Base-by-base conservation (phyloP, 2,329 filamentous ascomycete genomes). In the Epichloe sp. region DNA sequence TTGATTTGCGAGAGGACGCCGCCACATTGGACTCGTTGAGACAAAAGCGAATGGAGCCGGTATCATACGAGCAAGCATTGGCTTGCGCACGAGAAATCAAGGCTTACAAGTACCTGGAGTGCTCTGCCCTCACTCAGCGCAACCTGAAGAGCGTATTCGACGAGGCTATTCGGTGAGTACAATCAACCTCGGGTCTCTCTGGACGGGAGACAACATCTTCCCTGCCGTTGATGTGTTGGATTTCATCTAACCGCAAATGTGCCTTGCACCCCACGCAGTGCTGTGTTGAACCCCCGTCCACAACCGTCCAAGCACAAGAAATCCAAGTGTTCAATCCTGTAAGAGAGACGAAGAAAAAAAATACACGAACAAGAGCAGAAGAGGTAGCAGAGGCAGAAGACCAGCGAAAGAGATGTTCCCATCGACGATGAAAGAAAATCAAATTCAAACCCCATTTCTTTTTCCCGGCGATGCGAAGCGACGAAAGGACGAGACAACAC, bases 121-220 rank as follows among this genome's bases (percentile, higher is more conserved):
- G 93, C 73, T 97, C 93, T 49, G 93, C 93, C 46, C 75, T 98
- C 59, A 98, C 93, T 38, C 93, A 97, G 75, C 79, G 91, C 64
- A 96, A 96, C 69, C 71, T 98, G 61, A 98, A 98, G 83, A 95
- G 88, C 63, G 93, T 98, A 47, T 98, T 98, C 65, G 93, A 98
- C 65, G 91, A 96, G 72, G 93, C 93, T 36, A 98, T 98, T 65
- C 85, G 93, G 93, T 97, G 73, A 61, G 84, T 71, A 23, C 12
- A n/a, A 5, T 34, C 6, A 41, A n/a, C 35, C 21, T 15, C 42
- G 10, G 38, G 47, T 52, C 15, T 14, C 7, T 14, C 7, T 14
- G 26, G 41, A 14, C 11, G 26, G 17, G 35, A 37, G 41, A 14
- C 10, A 12, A 14, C 37, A 10, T 34, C 19, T 21, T 23, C 19